Conservation (phyloP, 2,329 filamentous ascomycete species). For the Fonsecaea pugnacius region DNA sequence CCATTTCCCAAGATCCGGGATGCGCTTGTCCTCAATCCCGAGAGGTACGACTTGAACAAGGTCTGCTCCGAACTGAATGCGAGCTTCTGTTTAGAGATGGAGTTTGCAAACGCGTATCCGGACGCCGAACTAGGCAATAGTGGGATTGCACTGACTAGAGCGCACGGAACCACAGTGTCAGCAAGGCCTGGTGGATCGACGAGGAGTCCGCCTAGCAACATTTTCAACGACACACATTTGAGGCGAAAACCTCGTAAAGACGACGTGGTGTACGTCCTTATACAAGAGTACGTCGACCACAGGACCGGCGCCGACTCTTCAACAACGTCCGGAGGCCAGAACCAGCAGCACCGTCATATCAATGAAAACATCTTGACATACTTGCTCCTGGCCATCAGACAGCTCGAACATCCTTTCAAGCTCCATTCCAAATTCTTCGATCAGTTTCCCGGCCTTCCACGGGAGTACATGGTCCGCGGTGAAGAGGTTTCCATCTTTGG, state of each 20-base stretch:
- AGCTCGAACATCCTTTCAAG: slow-evolving; percentile 9
- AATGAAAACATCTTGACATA: slow-evolving; percentile 5
- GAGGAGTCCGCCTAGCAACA: background rate
- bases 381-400: slow-evolving; percentile 6
- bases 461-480: slow-evolving; percentile 7
- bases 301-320: background rate
- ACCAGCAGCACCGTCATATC: slow-evolving; percentile 1
- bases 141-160: background rate
- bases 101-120: slow-evolving; percentile 2
- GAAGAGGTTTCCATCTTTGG: slow-evolving; percentile 6
- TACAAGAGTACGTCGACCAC: slow-evolving; percentile 8
- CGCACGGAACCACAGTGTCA: background rate
- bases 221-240: background rate
- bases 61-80: slow-evolving; percentile 3
- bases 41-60: slow-evolving; percentile 4
- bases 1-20: slow-evolving; percentile 6
- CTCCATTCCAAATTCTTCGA: slow-evolving; percentile 6
- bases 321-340: background rate
- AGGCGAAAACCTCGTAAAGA: background rate
- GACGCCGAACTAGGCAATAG: background rate
- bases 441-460: slow-evolving; percentile 3
- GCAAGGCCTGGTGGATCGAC: background rate
- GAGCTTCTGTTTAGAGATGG: slow-evolving; percentile 7
- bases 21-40: background rate
- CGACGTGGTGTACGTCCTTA: slow-evolving; percentile 1